These are phyloP conservation scores for Trypanosoma mega DNA, from an alignment of 208 protist species.

Conservation along the genomic window DNA sequence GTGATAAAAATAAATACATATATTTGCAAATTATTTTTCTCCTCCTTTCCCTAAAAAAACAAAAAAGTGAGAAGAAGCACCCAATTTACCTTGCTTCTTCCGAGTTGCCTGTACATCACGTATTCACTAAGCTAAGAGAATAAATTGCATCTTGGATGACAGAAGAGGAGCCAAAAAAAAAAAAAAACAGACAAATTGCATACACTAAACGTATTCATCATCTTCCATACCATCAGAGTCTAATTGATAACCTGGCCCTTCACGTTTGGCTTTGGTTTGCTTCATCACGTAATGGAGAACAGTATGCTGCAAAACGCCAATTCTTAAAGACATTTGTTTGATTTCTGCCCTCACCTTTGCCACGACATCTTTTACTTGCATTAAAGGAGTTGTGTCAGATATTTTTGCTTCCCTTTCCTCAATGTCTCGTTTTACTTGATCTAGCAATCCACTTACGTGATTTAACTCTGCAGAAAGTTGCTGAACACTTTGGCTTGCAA, in stretches of 20 bases:
- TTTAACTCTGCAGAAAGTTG: conserved; percentile 88
- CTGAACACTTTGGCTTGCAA: conserved; percentile 81
- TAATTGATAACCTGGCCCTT: conserved; percentile 28
- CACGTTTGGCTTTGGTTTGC: conserved; percentile 71
- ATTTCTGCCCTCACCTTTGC: conserved; percentile 85
- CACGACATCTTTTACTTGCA: conserved; percentile 88
- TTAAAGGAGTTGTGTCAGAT: conserved; percentile 85
- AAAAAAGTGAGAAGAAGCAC: too few species aligned
- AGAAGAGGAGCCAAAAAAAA: conserved; percentile 4
- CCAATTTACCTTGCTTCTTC: too few species aligned
- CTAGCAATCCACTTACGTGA: conserved; percentile 80
- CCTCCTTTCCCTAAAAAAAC: too few species aligned
- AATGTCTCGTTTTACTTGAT: conserved; percentile 86
- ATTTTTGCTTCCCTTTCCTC: conserved; percentile 86
- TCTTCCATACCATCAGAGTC: conserved; percentile 23
- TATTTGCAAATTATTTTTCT: too few species aligned
- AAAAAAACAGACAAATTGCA: neutral
- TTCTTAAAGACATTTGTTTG: conserved; percentile 88
- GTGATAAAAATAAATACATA: too few species aligned
- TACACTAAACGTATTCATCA: conserved; percentile 14
- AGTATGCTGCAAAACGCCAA: conserved; percentile 87
- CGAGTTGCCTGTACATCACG: conserved; percentile 17
- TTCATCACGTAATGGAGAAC: conserved; percentile 85
- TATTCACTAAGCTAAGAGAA: conserved; percentile 4
- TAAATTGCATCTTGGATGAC: neutral